Evolutionary conservation across 148 eudicot genomes (phyloP), one percentile per base, ranked within the genome.

Genomic region (Arbutus unedo): DNA sequence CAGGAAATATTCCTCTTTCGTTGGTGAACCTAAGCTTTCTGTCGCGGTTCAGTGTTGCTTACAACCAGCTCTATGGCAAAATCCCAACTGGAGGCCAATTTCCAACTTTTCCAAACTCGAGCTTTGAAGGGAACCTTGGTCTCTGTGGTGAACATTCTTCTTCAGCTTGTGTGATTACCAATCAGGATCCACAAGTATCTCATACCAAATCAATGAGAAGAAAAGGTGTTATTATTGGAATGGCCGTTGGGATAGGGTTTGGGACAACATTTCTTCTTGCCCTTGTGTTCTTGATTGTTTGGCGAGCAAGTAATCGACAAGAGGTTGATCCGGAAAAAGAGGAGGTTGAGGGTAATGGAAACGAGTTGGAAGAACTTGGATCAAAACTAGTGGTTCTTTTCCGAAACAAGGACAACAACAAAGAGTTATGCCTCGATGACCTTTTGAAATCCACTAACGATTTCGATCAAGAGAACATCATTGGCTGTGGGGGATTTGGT

Each of bases 401-500:
- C 73, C 85, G 83, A 67, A 84, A 77, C 67, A 87, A 82, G 45
- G 89, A 85, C 41, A 71, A 68, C 51, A 79, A 21, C 23, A 85
- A 87, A 74, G 89, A 88, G 81, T 86, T 88, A 48, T 85, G 81
- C 14, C 85, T 88, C 19, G 85, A 88, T 44, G 89, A 90, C 62
- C 82, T 90, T 14, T 15, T 88, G 82, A 87, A 81, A 77, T 84
- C 88, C 16, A 90, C 90, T 2, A 71, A 88, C 47, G 74, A 82
- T 57, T 90, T 90, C 53, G 90, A 90, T 82, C 90, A 90, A 79
- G 87, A 89, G 18, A 88, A 90, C 21, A 90, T 88, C 51, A 79
- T 90, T 21, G 90, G 92, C 0, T 90, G 90, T 54, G 92, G 92
- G 8, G 92, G 90, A 15, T 90, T 90, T 31, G 92, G 92, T 57